These are phyloP conservation scores for Papiliotrema fonsecae DNA, from an alignment of 1,284 basidiomycete species.

Conservation along the genomic window DNA sequence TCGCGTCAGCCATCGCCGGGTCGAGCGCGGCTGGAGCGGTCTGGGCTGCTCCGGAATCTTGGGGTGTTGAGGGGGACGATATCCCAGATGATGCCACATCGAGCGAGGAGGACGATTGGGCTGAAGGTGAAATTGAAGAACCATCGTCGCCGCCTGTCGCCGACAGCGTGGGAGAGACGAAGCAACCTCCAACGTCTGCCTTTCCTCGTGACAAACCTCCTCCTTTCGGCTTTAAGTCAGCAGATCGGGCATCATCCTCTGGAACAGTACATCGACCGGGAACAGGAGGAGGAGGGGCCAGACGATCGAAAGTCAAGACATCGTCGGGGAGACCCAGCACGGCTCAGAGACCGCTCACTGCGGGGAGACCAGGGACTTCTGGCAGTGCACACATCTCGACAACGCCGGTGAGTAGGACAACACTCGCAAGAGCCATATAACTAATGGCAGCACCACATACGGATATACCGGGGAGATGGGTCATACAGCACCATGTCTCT, in stretches of 20 bases:
- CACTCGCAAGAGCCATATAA: background rate
- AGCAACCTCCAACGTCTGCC: constrained; percentile 14
- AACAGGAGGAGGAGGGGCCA: too few species aligned
- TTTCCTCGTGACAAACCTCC: too few species aligned
- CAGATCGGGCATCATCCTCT: constrained; percentile 1
- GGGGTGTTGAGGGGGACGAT: constrained; percentile 53
- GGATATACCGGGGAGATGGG: constrained; percentile 73
- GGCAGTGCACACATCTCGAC: constrained; percentile 19
- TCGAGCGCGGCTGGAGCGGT: constrained; percentile 28
- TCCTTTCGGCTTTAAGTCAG: constrained; percentile 36
- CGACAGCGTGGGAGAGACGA: background rate
- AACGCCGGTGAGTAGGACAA: constrained; percentile 14
- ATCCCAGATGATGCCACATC: constrained; percentile 24
- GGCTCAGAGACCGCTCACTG: constrained; percentile 23
- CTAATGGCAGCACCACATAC: constrained; percentile 51
- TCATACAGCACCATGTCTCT: constrained; percentile 69
- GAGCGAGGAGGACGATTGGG: constrained; percentile 38
- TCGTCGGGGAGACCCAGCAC: constrained; percentile 19
- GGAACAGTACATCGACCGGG: constrained; percentile 13
- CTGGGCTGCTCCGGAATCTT: constrained; percentile 54
- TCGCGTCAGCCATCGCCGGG: too few species aligned
- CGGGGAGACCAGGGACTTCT: constrained; percentile 19
- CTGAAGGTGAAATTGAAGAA: constrained; percentile 22
- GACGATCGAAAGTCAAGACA: constrained; percentile 13
- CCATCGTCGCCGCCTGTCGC: constrained; percentile 5